These are phyloP conservation scores for Starmerella floricola DNA, from an alignment of 805 yeast species.

Conservation along the genomic window DNA sequence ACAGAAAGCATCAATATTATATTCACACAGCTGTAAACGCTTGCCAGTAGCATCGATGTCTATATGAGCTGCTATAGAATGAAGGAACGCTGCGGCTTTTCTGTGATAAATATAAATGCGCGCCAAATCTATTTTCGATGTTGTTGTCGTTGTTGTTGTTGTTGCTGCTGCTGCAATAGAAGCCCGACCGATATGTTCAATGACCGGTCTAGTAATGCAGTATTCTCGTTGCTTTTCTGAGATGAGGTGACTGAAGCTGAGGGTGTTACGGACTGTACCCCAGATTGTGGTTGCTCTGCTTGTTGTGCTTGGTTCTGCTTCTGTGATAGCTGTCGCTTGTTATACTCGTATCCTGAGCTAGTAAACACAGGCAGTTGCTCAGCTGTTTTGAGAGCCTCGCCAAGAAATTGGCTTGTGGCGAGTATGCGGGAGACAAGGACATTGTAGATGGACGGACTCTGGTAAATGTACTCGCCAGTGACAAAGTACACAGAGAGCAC, in stretches of 20 bases:
- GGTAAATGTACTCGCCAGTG: conserved; percentile 83
- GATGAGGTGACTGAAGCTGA: too few relatives aligned
- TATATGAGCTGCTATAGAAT: too few relatives aligned
- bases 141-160: background rate
- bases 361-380: conserved; percentile 42
- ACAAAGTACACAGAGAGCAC: conserved; percentile 71
- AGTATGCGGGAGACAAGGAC: conserved; percentile 60
- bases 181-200: conserved; percentile 2
- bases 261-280: too few relatives aligned
- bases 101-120: too few relatives aligned
- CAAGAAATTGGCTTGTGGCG: conserved; percentile 36
- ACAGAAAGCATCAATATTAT: too few relatives aligned
- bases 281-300: background rate
- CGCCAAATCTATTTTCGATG: background rate
- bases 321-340: conserved; percentile 6
- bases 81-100: too few relatives aligned
- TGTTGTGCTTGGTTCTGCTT: background rate
- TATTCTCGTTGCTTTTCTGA: background rate
- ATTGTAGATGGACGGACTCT: conserved; percentile 69
- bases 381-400: conserved; percentile 38
- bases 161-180: conserved; percentile 1
- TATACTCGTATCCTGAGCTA: conserved; percentile 49
- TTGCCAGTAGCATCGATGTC: too few relatives aligned
- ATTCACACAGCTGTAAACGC: too few relatives aligned
- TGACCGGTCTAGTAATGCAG: background rate